phyloP scores from a whole-genome alignment of 768 basidiomycete genomes.

The Russula sp. region DNA sequence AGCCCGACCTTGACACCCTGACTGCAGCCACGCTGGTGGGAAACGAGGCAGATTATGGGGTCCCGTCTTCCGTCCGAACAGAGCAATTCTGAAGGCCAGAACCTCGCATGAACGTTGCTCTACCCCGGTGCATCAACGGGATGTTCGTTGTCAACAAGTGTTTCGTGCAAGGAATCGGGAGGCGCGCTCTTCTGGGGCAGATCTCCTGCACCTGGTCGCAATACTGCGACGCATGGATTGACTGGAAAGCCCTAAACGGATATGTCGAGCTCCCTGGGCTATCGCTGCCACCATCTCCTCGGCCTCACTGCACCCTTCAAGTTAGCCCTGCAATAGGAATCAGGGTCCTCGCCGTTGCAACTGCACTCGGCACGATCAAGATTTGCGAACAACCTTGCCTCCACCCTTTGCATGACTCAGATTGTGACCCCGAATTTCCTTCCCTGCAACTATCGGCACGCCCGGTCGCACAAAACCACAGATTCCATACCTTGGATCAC shows the following conservation, averaged over 20 bases:
- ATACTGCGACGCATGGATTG: slow-evolving; percentile 29
- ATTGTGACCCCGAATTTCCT: no score
- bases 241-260: slow-evolving; percentile 13
- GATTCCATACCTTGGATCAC: no score
- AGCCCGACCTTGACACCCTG: not conserved
- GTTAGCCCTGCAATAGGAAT: not conserved
- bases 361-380: no score
- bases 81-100: slow-evolving; percentile 37
- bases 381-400: no score
- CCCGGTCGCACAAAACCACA: no score
- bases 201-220: slow-evolving; percentile 30
- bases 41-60: slow-evolving; percentile 45
- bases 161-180: slow-evolving; percentile 35
- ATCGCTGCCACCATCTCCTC: not conserved
- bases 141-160: slow-evolving; percentile 39
- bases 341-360: no score
- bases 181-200: slow-evolving; percentile 39
- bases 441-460: no score
- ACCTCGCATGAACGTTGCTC: slow-evolving; percentile 42
- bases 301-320: not conserved
- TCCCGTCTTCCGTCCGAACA: slow-evolving; percentile 47
- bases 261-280: not conserved
- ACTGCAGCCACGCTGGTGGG: slow-evolving; percentile 29
- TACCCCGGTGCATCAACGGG: slow-evolving; percentile 41
- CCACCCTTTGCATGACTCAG: no score